Base-by-base conservation (phyloP, 148 eudicot species). In the Vaccinium vitisidaea region DNA sequence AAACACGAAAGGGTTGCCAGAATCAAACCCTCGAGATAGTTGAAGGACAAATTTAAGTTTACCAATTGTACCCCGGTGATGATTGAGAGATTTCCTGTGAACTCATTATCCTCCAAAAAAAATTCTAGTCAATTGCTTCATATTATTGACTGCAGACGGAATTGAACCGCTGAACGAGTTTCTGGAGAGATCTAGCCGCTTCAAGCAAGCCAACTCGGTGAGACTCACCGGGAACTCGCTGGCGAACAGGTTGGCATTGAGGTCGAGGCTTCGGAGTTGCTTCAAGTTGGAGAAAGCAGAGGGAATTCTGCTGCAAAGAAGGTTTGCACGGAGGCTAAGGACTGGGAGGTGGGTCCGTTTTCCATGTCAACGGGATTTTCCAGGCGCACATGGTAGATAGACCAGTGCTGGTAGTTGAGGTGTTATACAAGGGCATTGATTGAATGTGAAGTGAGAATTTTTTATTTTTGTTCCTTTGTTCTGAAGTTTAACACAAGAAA, bases 11-110 rank as follows among this genome's bases (percentile, higher is more conserved):
- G 87, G 8, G 87, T 21, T 21, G 36, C 63, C 0, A 98, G 98
- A n/a, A 97, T 91, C 5, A 98, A 92, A 5, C 99, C 99, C 36
- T 92, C 93, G 7, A 97, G 87, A 0, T 79, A 84, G 53, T 97
- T 97, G 81, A 91, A 83, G 0, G 98, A 90, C 0, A 95, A 94
- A 81, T 95, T 89, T 77, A 97, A 92, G 10, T 88, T 87, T 2
- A 9, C 7, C 25, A 96, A 85, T 16, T 83, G 46, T 5, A 73
- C 25, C 0, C 82, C 83, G n/a, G 61, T 84, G 49, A 94, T 88
- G 63, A 92, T 93, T 5, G 99, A 98, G 0, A 97, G 77, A 11
- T 75, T 58, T 2, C 98, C 99, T 2, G 91, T 81, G 59, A 97
- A 97, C 6, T 63, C 55, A 32, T 97, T 97, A 69, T 87, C 87